phyloP scores from a whole-genome alignment of 2,329 filamentous ascomycete genomes.

The Exserohilum turcica region DNA sequence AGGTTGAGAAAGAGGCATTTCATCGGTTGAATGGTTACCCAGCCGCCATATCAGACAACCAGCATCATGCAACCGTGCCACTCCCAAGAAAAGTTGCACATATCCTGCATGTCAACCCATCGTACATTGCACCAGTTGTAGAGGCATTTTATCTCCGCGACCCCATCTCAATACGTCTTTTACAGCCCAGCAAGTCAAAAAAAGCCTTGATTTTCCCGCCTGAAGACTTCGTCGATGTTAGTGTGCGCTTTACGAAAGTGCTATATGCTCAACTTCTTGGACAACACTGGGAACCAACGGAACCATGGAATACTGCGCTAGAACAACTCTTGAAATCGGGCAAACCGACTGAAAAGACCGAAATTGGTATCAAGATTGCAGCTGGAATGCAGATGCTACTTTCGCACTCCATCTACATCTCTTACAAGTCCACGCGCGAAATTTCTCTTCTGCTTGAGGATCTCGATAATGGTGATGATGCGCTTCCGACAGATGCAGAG shows the following conservation, averaged over 20 bases:
- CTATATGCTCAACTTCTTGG: slow-evolving; percentile 89
- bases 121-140: slow-evolving; percentile 78
- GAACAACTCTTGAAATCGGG: slow-evolving; percentile 36
- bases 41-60: slow-evolving; percentile 69
- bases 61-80: slow-evolving; percentile 75
- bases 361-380: slow-evolving; percentile 86
- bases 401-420: slow-evolving; percentile 67
- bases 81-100: slow-evolving; percentile 83
- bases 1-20: slow-evolving; percentile 87
- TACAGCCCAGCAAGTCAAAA: slow-evolving; percentile 60
- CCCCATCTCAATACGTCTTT: slow-evolving; percentile 71
- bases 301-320: slow-evolving; percentile 58
- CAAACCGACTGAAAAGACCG: slow-evolving; percentile 51
- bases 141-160: slow-evolving; percentile 94
- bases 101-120: slow-evolving; percentile 74
- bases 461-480: slow-evolving; percentile 70
- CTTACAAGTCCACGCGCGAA: slow-evolving; percentile 73
- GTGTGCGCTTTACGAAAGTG: slow-evolving; percentile 82
- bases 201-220: slow-evolving; percentile 70
- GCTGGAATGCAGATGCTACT: slow-evolving; percentile 91
- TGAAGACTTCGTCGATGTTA: slow-evolving; percentile 76
- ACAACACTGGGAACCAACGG: slow-evolving; percentile 75
- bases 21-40: slow-evolving; percentile 87
- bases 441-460: slow-evolving; percentile 78
- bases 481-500: slow-evolving; percentile 73